Evolutionary conservation across 352 stramenopile genomes (phyloP).

Genomic region (Phytophthora fragariaefolia): DNA sequence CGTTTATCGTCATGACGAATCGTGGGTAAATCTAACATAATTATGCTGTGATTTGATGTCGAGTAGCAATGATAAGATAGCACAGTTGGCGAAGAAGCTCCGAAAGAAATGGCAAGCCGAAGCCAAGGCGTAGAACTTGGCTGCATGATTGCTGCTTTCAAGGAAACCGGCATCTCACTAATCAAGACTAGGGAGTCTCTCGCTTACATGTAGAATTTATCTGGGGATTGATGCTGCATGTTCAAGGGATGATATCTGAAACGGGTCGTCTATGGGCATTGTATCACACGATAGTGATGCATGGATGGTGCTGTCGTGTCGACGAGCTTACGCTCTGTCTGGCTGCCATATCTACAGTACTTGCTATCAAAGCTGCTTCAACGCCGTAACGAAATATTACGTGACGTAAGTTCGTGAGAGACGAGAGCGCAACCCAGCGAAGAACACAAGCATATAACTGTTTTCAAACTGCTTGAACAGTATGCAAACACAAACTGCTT

Average conservation of each 20-base stretch:
- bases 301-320: slow-evolving; percentile 10
- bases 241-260: slow-evolving; percentile 16
- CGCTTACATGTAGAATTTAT: slow-evolving; percentile 20
- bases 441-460: not conserved
- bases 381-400: slow-evolving; percentile 27
- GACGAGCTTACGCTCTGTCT: not conserved
- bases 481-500: no score
- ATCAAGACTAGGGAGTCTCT: slow-evolving; percentile 21
- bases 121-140: slow-evolving; percentile 37
- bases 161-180: slow-evolving; percentile 4
- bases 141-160: slow-evolving; percentile 5
- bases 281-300: slow-evolving; percentile 1
- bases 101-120: slow-evolving; percentile 86
- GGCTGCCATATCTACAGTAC: not conserved
- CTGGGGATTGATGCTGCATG: slow-evolving; percentile 13
- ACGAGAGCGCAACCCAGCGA: not conserved
- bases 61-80: slow-evolving; percentile 66
- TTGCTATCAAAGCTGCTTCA: not conserved
- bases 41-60: slow-evolving; percentile 26
- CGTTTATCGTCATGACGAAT: not conserved
- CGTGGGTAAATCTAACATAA: not conserved
- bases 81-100: slow-evolving; percentile 60
- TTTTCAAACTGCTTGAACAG: not conserved
- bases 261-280: slow-evolving; percentile 3
- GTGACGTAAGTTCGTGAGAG: not conserved